Conservation (phyloP, 768 basidiomycete genomes). For the Sarcomyxa edulis region DNA sequence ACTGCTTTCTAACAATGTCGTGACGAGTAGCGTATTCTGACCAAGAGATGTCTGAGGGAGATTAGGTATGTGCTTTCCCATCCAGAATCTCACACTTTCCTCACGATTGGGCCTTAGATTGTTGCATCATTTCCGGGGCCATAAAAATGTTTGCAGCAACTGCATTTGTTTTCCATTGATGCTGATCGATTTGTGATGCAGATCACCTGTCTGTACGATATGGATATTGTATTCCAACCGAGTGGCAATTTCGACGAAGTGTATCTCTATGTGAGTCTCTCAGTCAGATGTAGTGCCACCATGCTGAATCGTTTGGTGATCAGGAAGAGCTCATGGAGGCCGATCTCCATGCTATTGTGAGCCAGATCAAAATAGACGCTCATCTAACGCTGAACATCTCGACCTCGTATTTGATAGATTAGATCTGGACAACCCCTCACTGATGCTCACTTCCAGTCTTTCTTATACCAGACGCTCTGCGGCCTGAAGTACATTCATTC, state of each 20-base stretch:
- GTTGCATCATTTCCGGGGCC: slow-evolving; percentile 95
- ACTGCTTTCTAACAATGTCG: slow-evolving; percentile 9
- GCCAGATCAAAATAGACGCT: slow-evolving; percentile 13
- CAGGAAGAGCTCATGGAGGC: slow-evolving; percentile 99
- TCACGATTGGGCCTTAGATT: slow-evolving; percentile 43
- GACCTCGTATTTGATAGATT: slow-evolving; percentile 39
- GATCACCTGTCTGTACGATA: slow-evolving; percentile 97
- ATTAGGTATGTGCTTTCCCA: slow-evolving; percentile 57
- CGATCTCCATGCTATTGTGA: slow-evolving; percentile 95
- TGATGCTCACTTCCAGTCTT: slow-evolving; percentile 91
- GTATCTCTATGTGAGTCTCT: slow-evolving; percentile 71
- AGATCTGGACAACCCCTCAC: slow-evolving; percentile 86
- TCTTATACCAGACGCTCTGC: slow-evolving; percentile 97
- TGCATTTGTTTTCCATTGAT: no score
- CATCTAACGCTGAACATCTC: slow-evolving; percentile 1
- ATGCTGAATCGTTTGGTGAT: slow-evolving; percentile 1
- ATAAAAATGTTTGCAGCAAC: slow-evolving; percentile 79
- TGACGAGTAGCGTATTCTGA: slow-evolving; percentile 74
- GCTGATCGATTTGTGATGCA: slow-evolving; percentile 30
- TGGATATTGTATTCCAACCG: slow-evolving; percentile 95
- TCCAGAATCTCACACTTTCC: slow-evolving; percentile 6
- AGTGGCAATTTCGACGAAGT: slow-evolving; percentile 95
- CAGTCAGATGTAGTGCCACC: background rate
- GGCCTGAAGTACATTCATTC: slow-evolving; percentile 98
- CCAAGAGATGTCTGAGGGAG: slow-evolving; percentile 94